Percentiles rank a stretch among this genome's conserved stretches.
Conservation (phyloP, 768 basidiomycete species). For the Boletus rubroflammeus region DNA sequence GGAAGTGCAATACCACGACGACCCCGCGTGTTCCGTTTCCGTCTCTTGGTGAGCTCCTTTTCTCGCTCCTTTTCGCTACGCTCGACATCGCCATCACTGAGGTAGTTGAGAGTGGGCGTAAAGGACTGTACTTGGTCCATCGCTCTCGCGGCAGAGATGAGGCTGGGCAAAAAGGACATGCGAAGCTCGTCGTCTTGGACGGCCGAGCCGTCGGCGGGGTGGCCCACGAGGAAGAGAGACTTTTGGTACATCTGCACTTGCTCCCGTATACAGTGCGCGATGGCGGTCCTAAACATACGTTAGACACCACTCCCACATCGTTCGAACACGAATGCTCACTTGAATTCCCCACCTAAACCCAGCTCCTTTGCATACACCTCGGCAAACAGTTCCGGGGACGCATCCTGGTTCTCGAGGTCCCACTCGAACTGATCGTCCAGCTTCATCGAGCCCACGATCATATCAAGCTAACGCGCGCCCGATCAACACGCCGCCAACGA, state of each 20-base stretch:
- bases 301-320: not conserved
- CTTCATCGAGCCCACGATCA: conserved; percentile 89
- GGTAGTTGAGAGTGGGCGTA: conserved; percentile 86
- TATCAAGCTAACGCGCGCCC: conserved; percentile 68
- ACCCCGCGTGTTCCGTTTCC: conserved; percentile 81
- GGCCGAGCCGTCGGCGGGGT: conserved; percentile 72
- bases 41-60: conserved; percentile 82
- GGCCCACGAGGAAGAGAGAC: conserved; percentile 86
- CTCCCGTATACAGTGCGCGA: conserved; percentile 93
- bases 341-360: conserved; percentile 90
- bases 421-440: conserved; percentile 97
- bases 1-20: conserved; percentile 79
- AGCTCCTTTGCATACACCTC: conserved; percentile 82
- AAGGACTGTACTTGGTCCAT: conserved; percentile 74
- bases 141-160: conserved; percentile 66
- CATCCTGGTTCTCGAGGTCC: conserved; percentile 80
- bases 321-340: conserved; percentile 43
- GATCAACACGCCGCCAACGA: conserved; percentile 4
- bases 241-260: conserved; percentile 91
- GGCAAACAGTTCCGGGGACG: conserved; percentile 91
- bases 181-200: conserved; percentile 91
- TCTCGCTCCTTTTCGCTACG: conserved; percentile 89
- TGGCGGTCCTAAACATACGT: conserved; percentile 69
- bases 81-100: conserved; percentile 87
- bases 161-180: conserved; percentile 81